Base-by-base conservation (phyloP, 140 eudicot species). In the Eryngium alpinum region DNA sequence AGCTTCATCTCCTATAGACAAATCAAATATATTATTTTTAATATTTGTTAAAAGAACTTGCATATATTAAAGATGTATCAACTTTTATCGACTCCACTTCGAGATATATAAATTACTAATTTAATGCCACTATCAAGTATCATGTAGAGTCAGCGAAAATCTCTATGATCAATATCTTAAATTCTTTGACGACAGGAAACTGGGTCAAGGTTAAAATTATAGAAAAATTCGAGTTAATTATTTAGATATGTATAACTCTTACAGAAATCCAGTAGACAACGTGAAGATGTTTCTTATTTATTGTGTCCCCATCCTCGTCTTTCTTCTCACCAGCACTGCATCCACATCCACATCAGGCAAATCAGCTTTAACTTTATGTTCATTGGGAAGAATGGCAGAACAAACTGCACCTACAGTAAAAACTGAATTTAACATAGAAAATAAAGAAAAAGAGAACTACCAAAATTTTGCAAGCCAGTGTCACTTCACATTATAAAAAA, bases 291-390 rank as follows among this genome's bases (percentile, higher is more conserved):
- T 69, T 92, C 77, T 85, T 94, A 79, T 79, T 66, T 93, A 88
- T 87, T 50, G 89, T 90, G 29, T 86, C 91, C 50, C 89, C 87
- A 53, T 88, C 92, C 72, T 88, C 89, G 59, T 85, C 92, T 77
- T 84, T 86, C 79, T 86, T 82, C 72, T 91, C 97, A 83, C 80
- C 56, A 72, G 88, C 84, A 80, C 78, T 88, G 77, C 77, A 73
- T 90, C 92, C 43, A n/a, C n/a, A n/a, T 87, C 93, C 21, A 79
- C 27, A 79, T 90, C 91, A 4, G 86, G 82, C 78, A 87, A 78
- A 73, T 66, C 80, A 81, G 85, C 82, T 74, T 70, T 84, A 77
- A 84, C 62, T 67, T 86, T 63, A 80, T 84, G 88, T 79, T 84
- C 89, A 60, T 80, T 88, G 13, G 77, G 19, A 52, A 80, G 88